Conservation (phyloP, 148 eudicot genomes). For the Silene latifolia region DNA sequence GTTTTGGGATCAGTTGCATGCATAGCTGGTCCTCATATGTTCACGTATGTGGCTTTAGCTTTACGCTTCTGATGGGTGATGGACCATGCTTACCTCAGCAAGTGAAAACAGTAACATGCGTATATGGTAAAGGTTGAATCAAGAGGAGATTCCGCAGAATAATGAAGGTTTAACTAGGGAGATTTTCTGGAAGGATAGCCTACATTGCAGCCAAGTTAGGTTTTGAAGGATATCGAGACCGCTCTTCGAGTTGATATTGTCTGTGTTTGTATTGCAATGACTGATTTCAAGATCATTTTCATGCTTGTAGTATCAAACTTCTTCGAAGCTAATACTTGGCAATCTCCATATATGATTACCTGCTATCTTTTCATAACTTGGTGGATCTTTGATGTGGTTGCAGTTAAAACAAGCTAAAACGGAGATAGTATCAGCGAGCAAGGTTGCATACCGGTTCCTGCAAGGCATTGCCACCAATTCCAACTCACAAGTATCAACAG, state of each 20-base stretch:
- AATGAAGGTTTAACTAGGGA: background rate
- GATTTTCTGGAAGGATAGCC: too few species aligned
- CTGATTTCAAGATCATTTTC: too few species aligned
- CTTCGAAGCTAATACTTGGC: background rate
- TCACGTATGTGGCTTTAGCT: background rate
- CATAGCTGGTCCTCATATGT: background rate
- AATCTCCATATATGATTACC: background rate
- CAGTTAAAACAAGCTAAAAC: slow-evolving; percentile 95
- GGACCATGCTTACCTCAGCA: background rate
- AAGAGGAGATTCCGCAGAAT: background rate
- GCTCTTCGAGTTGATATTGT: too few species aligned
- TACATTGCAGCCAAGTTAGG: too few species aligned
- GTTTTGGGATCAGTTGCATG: background rate
- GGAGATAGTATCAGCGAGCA: slow-evolving; percentile 88
- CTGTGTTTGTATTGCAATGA: too few species aligned
- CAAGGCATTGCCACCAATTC: slow-evolving; percentile 46
- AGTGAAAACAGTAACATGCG: background rate
- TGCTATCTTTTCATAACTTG: background rate
- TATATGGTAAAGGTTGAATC: background rate
- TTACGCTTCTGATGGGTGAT: too few species aligned
- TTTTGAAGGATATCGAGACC: too few species aligned
- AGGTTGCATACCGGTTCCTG: slow-evolving; percentile 80
- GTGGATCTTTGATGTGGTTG: slow-evolving; percentile 4
- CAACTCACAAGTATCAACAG: slow-evolving; percentile 45
- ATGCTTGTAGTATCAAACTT: background rate